phyloP scores from a whole-genome alignment of 2,329 filamentous ascomycete species.

The Aspergillus spinulosporus region DNA sequence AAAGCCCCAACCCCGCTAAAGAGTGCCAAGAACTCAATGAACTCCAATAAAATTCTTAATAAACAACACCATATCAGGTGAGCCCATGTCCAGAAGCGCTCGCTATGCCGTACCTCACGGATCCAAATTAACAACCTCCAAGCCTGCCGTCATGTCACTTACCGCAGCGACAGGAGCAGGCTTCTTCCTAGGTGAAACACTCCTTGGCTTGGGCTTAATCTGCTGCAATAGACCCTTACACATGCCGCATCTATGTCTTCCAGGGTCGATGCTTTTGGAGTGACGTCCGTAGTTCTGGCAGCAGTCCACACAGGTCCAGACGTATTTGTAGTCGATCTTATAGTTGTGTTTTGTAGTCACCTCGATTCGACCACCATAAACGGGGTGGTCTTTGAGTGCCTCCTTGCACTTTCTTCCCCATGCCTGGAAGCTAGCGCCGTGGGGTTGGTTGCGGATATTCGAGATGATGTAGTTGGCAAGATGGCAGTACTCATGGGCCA shows the following conservation, averaged over 20 bases:
- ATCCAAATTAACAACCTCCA: conserved; percentile 6
- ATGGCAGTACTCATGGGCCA: conserved; percentile 98
- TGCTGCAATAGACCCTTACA: conserved; percentile 73
- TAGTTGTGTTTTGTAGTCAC: conserved; percentile 92
- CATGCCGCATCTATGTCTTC: conserved; percentile 70
- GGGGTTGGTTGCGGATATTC: conserved; percentile 71
- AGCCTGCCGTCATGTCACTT: conserved; percentile 1
- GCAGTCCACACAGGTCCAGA: conserved; percentile 77
- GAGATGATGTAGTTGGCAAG: conserved; percentile 87
- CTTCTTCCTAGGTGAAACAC: conserved; percentile 34
- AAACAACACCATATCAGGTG: neutral
- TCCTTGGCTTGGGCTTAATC: conserved; percentile 72
- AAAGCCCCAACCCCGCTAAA: neutral
- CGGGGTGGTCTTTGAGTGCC: conserved; percentile 46
- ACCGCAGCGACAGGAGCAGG: neutral
- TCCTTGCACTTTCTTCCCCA: conserved; percentile 55
- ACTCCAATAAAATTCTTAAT: neutral
- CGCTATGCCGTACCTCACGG: neutral
- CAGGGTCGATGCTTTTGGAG: conserved; percentile 77
- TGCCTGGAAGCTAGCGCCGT: conserved; percentile 78
- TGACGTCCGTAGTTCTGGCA: conserved; percentile 75
- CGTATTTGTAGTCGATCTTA: conserved; percentile 86
- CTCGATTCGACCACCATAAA: conserved; percentile 61
- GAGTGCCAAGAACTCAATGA: neutral
- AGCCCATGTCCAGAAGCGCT: neutral